phyloP scores from a whole-genome alignment of 148 eudicot species.

The Rhododendron kiyosumense region DNA sequence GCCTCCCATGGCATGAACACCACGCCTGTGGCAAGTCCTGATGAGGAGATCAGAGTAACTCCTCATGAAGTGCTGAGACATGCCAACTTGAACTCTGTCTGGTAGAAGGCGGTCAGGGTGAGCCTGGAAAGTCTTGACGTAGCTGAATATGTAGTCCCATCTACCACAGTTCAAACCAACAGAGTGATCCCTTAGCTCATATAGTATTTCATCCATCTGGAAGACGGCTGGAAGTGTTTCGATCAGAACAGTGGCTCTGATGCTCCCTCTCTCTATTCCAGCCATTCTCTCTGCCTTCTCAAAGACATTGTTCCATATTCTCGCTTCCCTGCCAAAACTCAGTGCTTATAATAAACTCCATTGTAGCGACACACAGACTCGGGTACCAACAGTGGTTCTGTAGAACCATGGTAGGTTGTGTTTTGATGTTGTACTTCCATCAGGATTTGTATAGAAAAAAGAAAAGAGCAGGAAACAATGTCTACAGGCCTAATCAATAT shows the following conservation, averaged over 20 bases:
- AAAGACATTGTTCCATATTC: constrained; percentile 70
- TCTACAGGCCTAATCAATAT: background rate
- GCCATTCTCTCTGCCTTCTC: constrained; percentile 60
- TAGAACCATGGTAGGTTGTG: background rate
- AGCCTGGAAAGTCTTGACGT: constrained; percentile 74
- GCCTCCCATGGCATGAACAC: constrained; percentile 91
- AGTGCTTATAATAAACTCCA: background rate
- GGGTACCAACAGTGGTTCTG: background rate
- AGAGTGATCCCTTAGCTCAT: constrained; percentile 74
- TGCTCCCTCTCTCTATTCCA: constrained; percentile 71
- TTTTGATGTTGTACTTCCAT: background rate
- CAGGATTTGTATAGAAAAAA: background rate
- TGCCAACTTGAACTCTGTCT: constrained; percentile 68
- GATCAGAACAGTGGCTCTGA: constrained; percentile 74
- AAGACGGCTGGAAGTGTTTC: constrained; percentile 87
- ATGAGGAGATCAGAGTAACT: constrained; percentile 79
- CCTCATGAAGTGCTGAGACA: constrained; percentile 77
- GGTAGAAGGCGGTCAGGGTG: constrained; percentile 74
- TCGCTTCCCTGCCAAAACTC: constrained; percentile 57
- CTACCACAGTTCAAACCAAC: constrained; percentile 80
- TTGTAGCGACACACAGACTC: background rate
- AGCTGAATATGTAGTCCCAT: constrained; percentile 92
- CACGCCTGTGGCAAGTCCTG: constrained; percentile 72
- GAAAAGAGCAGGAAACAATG: background rate
- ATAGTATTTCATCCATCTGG: constrained; percentile 79